A percentile compares a stretch with the other conserved stretches of the same genome.
phyloP scores from a whole-genome alignment of 352 stramenopile species.

The Pythium biforme region DNA sequence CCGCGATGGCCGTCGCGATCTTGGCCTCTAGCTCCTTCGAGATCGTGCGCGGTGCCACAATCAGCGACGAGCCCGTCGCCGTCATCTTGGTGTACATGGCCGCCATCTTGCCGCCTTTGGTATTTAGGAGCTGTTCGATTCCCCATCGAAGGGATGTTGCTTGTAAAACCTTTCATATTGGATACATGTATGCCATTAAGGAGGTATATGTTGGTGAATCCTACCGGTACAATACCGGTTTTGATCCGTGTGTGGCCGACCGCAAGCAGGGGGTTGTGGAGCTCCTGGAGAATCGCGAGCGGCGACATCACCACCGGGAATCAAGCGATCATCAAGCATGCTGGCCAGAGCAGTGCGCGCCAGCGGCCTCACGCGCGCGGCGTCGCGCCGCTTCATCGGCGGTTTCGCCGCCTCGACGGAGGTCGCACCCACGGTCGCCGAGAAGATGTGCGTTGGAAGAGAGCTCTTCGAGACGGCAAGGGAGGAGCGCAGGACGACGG shows the following conservation, averaged over 20 bases:
- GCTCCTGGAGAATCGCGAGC: conserved; percentile 1
- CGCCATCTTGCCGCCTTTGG: conserved; percentile 19
- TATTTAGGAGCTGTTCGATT: conserved; percentile 2
- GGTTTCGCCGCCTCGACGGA: conserved; percentile 28
- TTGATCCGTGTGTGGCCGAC: conserved; percentile 17
- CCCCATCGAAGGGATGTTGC: neutral
- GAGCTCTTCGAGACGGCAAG: neutral
- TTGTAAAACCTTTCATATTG: neutral
- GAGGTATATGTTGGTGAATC: neutral
- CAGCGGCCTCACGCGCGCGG: conserved; percentile 24
- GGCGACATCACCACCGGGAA: conserved; percentile 21
- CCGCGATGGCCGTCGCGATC: conserved; percentile 67
- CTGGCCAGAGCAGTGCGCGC: conserved; percentile 32
- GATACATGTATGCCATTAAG: conserved; percentile 17
- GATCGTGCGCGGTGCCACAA: conserved; percentile 69
- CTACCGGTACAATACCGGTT: conserved; percentile 17
- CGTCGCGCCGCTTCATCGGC: conserved; percentile 32
- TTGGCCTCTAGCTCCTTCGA: conserved; percentile 81
- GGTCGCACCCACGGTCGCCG: conserved; percentile 28
- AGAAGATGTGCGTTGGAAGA: conserved; percentile 34
- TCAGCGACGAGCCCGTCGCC: conserved; percentile 43
- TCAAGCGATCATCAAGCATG: conserved; percentile 9
- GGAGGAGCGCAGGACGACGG: neutral
- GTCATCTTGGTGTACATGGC: conserved; percentile 57
- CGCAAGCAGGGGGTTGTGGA: neutral